These are phyloP conservation scores for Calocybe indica DNA, from an alignment of 768 basidiomycete species.

Conservation along the genomic window DNA sequence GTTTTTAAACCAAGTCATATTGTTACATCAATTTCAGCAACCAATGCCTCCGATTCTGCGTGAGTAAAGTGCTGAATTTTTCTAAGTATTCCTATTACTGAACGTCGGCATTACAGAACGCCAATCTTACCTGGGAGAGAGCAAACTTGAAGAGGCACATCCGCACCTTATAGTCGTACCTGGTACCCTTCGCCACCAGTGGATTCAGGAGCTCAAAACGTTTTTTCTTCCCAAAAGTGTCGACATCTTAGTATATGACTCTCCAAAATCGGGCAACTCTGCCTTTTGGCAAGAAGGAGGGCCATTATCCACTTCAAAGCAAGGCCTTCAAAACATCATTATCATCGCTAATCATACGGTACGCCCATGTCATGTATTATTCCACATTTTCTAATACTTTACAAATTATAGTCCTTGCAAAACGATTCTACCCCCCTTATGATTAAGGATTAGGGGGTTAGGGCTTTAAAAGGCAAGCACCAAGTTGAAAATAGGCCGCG, in stretches of 20 bases:
- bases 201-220: conserved; percentile 11
- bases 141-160: not conserved
- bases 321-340: conserved; percentile 6
- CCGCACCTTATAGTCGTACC: conserved; percentile 18
- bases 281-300: conserved; percentile 15
- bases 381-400: not conserved
- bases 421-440: no score
- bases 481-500: no score
- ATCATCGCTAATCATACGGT: conserved; percentile 20
- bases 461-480: no score
- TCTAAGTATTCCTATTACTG: not conserved
- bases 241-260: conserved; percentile 20
- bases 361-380: not conserved
- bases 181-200: conserved; percentile 14
- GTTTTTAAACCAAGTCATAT: conserved; percentile 11
- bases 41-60: not conserved
- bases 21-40: not conserved
- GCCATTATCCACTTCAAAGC: conserved; percentile 9
- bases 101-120: not conserved
- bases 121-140: not conserved
- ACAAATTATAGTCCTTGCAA: not conserved
- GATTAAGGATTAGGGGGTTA: no score
- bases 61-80: not conserved
- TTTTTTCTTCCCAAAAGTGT: conserved; percentile 10
- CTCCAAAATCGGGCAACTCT: not conserved